Base-by-base conservation (phyloP, 192 early-diverging fungal genomes). In the Coemansia sp. region DNA sequence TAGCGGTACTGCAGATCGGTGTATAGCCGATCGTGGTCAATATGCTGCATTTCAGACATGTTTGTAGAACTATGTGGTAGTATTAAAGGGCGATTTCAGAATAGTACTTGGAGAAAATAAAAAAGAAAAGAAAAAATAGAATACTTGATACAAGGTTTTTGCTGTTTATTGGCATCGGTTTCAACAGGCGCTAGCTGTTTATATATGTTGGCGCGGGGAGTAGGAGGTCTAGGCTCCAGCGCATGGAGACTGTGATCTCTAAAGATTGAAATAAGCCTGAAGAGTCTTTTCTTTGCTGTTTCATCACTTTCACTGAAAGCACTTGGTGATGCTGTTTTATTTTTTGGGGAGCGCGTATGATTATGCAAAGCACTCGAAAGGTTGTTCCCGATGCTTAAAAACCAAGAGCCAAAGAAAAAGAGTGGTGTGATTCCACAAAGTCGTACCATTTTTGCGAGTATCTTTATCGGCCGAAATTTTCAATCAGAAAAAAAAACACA, bases 1-100 rank as follows among this genome's bases (percentile, higher is more conserved):
- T 87, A 90, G n/a, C 92, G 87, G 85, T 93, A 93, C 72, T 83
- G 61, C 30, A 86, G 66, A 63, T 93, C 92, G 31, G 85, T 83
- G 77, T 92, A 91, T 18, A 93, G 80, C 28, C 85, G 72, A 45
- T 84, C 75, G 59, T 84, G 78, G 54, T 91, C 91, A 68, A 92
- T 86, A 68, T 85, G 80, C 64, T 86, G 73, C 76, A 85, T 83
- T 14, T 59, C 56, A 30, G 58, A n/a, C 59, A 69, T 76, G 38
- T 20, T 29, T 49, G 54, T 52, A 29, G 36, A 17, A 54, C 20
- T 4, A 5, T 1, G 3, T 0, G 22, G 12, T 54, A 16, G 5
- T 22, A 30, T 25, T 4, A 16, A 8, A 54, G 22, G 12, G 52
- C 11, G 55, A 32, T 16, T 32, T 32, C 7, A 32, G 14, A 56